Evolutionary conservation across 495 filamentous ascomycete genomes (phyloP), one percentile per base, ranked within the genome.

Genomic region (Xeromyces bisporus): DNA sequence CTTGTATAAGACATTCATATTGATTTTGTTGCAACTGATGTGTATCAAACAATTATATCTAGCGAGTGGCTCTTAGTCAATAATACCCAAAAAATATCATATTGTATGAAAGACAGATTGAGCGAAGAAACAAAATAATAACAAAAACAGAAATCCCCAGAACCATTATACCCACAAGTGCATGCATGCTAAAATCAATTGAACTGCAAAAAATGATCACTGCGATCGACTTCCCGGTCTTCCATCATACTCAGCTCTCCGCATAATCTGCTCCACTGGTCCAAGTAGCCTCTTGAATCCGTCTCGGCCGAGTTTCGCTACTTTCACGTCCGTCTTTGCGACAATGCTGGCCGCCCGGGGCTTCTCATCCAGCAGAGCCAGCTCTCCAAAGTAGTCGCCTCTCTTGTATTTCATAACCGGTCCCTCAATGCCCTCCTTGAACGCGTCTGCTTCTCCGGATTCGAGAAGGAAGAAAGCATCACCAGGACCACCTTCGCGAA

Each of bases 321-420:
- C 82, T 58, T 94, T 96, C 46, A 92, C 81, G 7, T 66, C 57
- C 0, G 75, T 83, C 42, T 66, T 66, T 29, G 77, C 76, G 14
- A 86, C 60, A 30, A 97, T 77, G 44, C 76, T 93, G 2, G 89
- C 89, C n/a, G 86, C 86, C 30, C 89, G 75, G 0, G 89, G 89
- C 35, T 31, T 31, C 6, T 31, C 29, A n/a, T 31, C 29, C 15
- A 31, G 18, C 17, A 31, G 17, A 3, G 29, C 29, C 9, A 31
- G 60, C 52, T 97, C 89, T 26, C 89, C 89, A 50, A 97, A 97
- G 60, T 91, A 97, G 45, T 93, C 91, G 6, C 89, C 89, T 49
- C 93, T 89, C 33, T 60, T 58, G 49, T 93, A 93, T 23, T 62
- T 57, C 47, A 83, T 84, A 29, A 96, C 74, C 0, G 77, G 57